Conservation (phyloP, 1,139 yeast species). For the Geotrichum carabidarum region DNA sequence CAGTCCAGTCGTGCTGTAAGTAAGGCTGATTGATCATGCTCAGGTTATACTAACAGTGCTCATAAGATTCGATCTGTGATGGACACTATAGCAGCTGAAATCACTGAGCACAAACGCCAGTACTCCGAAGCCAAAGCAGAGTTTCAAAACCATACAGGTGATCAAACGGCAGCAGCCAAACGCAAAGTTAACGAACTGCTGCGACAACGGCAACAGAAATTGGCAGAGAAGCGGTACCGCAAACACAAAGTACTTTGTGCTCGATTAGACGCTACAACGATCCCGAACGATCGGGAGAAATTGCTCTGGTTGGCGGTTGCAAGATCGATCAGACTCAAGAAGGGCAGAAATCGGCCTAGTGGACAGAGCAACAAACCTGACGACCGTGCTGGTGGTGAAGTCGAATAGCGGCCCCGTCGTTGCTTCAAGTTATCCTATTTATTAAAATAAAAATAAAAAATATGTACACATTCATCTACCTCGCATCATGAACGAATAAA, state of each 20-base stretch:
- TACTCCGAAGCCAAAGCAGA: neutral
- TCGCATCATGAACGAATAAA: constrained; percentile 23
- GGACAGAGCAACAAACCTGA: neutral
- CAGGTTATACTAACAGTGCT: neutral
- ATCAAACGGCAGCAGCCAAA: neutral
- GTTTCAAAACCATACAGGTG: neutral
- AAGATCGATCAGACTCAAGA: neutral
- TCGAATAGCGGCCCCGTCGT: neutral
- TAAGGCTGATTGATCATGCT: neutral
- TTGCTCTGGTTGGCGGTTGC: neutral
- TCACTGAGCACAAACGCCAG: neutral
- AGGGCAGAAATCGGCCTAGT: neutral
- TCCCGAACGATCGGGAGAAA: neutral
- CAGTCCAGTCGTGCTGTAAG: neutral
- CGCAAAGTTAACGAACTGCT: neutral
- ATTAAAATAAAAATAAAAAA: no score
- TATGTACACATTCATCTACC: neutral
- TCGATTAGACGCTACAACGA: neutral
- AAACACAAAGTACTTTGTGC: neutral
- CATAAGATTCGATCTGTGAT: no score
- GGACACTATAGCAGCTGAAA: neutral
- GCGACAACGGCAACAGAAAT: neutral
- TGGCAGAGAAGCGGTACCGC: neutral
- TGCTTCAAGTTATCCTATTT: neutral
- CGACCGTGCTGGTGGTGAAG: no score